These are phyloP conservation scores for Scenedesmus sp. DNA, from an alignment of 163 green algal species.

Conservation along the genomic window DNA sequence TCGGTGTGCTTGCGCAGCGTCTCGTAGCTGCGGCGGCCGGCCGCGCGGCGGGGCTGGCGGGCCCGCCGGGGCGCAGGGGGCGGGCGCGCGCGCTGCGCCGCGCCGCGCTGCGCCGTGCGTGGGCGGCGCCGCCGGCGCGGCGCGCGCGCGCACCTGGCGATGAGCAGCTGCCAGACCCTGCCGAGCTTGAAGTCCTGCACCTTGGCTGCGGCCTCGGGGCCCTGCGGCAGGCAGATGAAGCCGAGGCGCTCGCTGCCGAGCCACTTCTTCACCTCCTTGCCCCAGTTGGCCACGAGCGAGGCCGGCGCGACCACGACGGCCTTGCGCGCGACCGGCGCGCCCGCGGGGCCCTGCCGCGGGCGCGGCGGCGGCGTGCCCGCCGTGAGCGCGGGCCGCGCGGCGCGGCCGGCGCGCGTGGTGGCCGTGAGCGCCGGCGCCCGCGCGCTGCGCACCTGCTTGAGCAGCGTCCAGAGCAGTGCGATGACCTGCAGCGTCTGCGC, in stretches of 20 bases:
- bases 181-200: constrained; percentile 60
- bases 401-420: no score
- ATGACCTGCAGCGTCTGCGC: constrained; percentile 83
- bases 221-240: constrained; percentile 45
- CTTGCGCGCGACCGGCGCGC: constrained; percentile 55
- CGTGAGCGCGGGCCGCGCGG: no score
- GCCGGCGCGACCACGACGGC: constrained; percentile 87
- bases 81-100: no score
- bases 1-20: constrained; percentile 72
- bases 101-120: no score
- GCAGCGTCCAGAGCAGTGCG: constrained; percentile 80
- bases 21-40: constrained; percentile 74
- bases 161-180: constrained; percentile 39
- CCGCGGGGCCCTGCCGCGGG: no score
- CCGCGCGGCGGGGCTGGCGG: no score
- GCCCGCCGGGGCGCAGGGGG: no score
- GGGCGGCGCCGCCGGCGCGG: not conserved
- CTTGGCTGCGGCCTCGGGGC: constrained; percentile 33
- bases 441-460: constrained; percentile 78
- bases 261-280: constrained; percentile 84
- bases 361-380: no score
- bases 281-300: constrained; percentile 86
- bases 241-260: constrained; percentile 84
- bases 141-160: constrained; percentile 18
- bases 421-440: no score